A percentile compares a stretch with the other conserved stretches of the same genome.
Conservation (phyloP, 2,329 filamentous ascomycete species). For the Westerdykella sp. region DNA sequence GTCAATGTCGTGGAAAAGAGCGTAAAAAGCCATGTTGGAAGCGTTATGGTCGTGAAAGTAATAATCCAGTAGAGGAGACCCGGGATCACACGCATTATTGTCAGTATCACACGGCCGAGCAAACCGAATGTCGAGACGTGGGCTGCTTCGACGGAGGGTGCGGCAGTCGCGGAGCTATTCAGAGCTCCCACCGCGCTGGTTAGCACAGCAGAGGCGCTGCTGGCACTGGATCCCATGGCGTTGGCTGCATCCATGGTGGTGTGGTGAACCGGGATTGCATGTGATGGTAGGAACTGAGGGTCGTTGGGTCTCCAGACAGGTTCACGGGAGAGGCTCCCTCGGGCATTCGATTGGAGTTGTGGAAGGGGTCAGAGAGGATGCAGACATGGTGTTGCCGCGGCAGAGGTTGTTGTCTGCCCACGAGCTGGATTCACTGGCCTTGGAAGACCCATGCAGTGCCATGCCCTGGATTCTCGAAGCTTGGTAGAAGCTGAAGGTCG, state of each 20-base stretch:
- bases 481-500: background rate
- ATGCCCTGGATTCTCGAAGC: background rate
- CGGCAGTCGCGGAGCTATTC: conserved; percentile 14
- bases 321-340: background rate
- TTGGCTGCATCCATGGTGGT: background rate
- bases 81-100: conserved; percentile 50
- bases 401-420: background rate
- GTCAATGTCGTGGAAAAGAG: conserved; percentile 90
- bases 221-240: conserved; percentile 10
- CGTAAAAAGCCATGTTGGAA: conserved; percentile 84
- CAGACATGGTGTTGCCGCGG: conserved; percentile 4
- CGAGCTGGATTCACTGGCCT: too few species aligned
- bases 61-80: conserved; percentile 68
- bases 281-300: background rate
- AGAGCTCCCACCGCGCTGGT: conserved; percentile 15
- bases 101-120: conserved; percentile 45
- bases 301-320: background rate
- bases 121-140: conserved; percentile 37
- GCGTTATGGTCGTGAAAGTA: conserved; percentile 77
- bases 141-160: conserved; percentile 16
- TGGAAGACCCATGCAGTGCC: background rate
- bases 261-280: background rate
- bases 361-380: background rate
- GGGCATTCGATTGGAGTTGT: background rate
- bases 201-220: conserved; percentile 6